Base-by-base conservation (phyloP, 2,329 filamentous ascomycete genomes). In the Truncatella angustata region DNA sequence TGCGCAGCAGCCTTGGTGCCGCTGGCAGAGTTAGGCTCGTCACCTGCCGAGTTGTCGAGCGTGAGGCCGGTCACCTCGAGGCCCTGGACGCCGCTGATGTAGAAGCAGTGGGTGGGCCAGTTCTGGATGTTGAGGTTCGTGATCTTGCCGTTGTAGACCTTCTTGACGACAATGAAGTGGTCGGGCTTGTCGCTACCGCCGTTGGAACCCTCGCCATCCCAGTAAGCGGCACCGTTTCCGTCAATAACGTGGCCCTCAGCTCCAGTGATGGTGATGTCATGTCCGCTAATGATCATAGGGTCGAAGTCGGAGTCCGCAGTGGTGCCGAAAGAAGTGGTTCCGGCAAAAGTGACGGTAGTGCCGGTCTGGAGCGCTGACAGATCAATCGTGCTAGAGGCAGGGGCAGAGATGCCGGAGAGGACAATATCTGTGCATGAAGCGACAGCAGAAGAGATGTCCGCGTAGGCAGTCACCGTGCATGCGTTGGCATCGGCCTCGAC, bases 131-230 rank as follows among this genome's bases (percentile, higher is more conserved):
- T 60, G 4, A 70, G 55, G 5, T 63, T 59, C 7, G 53, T 63
- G 57, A 69, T 69, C n/a, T 39, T 47, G 28, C 28, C 73, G 34
- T 47, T 20, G 34, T 73, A 72, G 82, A 81, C 69, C 82, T 81
- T 49, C 46, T 85, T 82, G 57, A 49, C 32, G 4, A 49, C 46
- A 24, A 49, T 37, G 32, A 49, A 49, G 30, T 47, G 44, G 40
- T 43, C 40, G 11, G 40, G 40, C 40, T 43, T 47, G 28, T 66
- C 80, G 68, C 77, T 77, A 63, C 82, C 82, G 30, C 82, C 80
- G 62, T 82, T 83, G 60, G 66, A 66, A 32, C 84, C 84, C 66
- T 82, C 58, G 50, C 75, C 73, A 60, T 87, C 84, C 84, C 83
- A 87, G 77, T 79, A 86, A 18, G 69, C 64, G 6, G 73, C 60